phyloP scores from a whole-genome alignment of 768 basidiomycete species.

The Asterophora lycoperdoides region DNA sequence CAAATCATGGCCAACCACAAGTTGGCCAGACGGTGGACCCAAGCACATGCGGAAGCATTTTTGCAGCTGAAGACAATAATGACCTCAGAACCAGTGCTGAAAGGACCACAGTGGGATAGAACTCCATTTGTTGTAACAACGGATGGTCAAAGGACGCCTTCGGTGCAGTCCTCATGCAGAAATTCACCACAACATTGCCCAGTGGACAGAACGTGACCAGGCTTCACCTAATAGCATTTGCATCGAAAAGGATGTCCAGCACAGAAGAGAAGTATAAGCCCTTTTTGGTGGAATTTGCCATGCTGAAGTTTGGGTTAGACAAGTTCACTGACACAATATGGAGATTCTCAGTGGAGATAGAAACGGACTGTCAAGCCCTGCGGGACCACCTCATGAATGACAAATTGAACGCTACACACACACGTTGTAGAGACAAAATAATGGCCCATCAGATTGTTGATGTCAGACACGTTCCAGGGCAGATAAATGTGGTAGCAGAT shows the following conservation, averaged over 20 bases:
- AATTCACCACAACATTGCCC: not conserved
- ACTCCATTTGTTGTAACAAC: conserved; percentile 30
- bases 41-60: conserved; percentile 19
- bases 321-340: conserved; percentile 6
- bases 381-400: too few relatives aligned
- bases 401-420: conserved; percentile 23
- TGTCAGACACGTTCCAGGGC: conserved; percentile 21
- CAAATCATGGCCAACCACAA: conserved; percentile 18
- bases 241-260: conserved; percentile 26
- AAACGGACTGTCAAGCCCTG: too few relatives aligned
- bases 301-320: too few relatives aligned
- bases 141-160: conserved; percentile 18
- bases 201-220: conserved; percentile 1
- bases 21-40: not conserved
- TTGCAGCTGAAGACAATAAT: conserved; percentile 28
- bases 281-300: not conserved
- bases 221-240: conserved; percentile 27
- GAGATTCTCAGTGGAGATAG: conserved; percentile 27
- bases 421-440: conserved; percentile 23
- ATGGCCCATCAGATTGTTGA: conserved; percentile 23
- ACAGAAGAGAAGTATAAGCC: conserved; percentile 25
- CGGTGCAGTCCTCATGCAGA: not conserved
- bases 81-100: conserved; percentile 28
- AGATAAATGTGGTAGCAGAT: conserved; percentile 25
- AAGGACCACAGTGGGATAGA: conserved; percentile 27